Percentiles rank a stretch among this genome's conserved stretches.
Conservation (phyloP, 176 grass and related monocot genomes). For the Triticum monococcum region DNA sequence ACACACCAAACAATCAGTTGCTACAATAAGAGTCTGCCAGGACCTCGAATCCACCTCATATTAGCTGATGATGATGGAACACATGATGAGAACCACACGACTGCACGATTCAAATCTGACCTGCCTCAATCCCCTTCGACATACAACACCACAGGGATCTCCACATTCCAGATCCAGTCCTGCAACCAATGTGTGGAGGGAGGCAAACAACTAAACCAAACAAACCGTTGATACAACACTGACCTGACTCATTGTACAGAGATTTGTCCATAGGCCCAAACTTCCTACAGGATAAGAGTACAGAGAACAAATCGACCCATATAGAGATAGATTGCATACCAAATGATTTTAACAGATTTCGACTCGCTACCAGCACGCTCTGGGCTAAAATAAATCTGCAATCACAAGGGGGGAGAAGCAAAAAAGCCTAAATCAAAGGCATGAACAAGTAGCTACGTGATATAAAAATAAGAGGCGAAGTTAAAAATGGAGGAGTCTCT, state of each 20-base stretch:
- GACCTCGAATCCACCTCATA: too few species aligned
- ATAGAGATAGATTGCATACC: background rate
- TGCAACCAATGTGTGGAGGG: slow-evolving; percentile 16
- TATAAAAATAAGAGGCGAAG: background rate
- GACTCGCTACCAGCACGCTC: background rate
- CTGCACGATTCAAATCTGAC: background rate
- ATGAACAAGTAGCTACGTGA: background rate
- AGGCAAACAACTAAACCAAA: background rate
- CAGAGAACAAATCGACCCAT: background rate
- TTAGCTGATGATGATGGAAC: too few species aligned
- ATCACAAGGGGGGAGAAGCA: background rate
- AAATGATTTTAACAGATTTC: background rate
- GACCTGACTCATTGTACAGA: background rate
- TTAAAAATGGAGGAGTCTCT: background rate
- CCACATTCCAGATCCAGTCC: background rate
- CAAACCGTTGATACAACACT: background rate
- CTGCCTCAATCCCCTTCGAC: background rate
- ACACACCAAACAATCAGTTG: too few species aligned
- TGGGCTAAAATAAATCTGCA: background rate
- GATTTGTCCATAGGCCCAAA: too few species aligned
- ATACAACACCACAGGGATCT: background rate
- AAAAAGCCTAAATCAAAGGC: background rate
- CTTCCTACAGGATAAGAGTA: background rate
- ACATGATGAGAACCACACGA: background rate
- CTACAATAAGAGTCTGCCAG: too few species aligned